Conservation (phyloP, 805 yeast genomes). For the Scheffersomyces coipomensis region DNA sequence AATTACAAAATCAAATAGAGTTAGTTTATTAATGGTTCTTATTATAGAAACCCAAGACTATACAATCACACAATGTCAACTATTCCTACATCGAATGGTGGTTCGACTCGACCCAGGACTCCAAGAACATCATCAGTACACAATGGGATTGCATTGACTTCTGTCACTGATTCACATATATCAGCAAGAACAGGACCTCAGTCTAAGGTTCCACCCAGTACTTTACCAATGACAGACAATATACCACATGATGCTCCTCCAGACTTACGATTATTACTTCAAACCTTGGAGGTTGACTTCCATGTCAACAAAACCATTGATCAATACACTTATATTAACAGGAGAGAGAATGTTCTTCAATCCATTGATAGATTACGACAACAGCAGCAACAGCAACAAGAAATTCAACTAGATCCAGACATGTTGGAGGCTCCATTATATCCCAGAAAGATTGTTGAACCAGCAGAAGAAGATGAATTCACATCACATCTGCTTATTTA, state of each 20-base stretch:
- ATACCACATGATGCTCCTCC: conserved; percentile 39
- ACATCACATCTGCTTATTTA: conserved; percentile 36
- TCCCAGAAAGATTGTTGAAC: conserved; percentile 47
- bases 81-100: neutral
- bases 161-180: neutral
- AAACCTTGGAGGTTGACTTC: conserved; percentile 42
- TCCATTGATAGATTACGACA: conserved; percentile 34
- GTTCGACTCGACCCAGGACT: neutral
- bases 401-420: conserved; percentile 24
- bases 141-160: neutral
- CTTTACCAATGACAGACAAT: neutral
- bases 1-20: neutral
- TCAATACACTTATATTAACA: conserved; percentile 46
- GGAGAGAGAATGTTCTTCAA: conserved; percentile 44
- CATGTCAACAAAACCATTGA: conserved; percentile 38
- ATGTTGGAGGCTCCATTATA: conserved; percentile 59
- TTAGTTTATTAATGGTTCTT: neutral
- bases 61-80: neutral
- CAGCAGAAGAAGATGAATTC: neutral
- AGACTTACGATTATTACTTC: conserved; percentile 42
- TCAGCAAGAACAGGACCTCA: neutral
- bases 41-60: too few relatives aligned
- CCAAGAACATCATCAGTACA: neutral
- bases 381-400: conserved; percentile 22
- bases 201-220: neutral